Base-by-base conservation (phyloP, 164 flowering plant genomes). In the Dillenia suffruticosa region DNA sequence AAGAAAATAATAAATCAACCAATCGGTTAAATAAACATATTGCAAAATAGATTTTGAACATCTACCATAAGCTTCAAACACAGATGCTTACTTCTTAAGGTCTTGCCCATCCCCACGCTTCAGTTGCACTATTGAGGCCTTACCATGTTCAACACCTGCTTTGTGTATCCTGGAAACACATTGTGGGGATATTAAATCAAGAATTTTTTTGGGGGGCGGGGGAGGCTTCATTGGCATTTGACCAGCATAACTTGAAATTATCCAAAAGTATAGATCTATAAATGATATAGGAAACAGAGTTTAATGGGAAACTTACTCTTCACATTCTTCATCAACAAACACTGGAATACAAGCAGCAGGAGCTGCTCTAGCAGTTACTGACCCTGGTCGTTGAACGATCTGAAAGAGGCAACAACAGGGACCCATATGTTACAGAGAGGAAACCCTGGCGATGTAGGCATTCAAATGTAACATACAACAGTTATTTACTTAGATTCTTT, bases 321-420 rank as follows among this genome's bases (percentile, higher is more conserved):
- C 62, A 75, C 80, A 88, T 69, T 87, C 97, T 19, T 88, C 97
- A 59, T 90, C 98, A 63, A 93, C 85, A 67, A 90, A 93, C 68
- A 93, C 93, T 68, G 87, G 83, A 70, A 93, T 81, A 60, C 66
- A 17, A 47, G 82, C 54, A 59, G 76, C 64, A 46, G 84, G 17
- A 64, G 78, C 44, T 57, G 80, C 61, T 61, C 72, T 71, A 60
- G 59, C 81, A 65, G 68, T 61, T 72, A 83, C 22, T 13, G 22
- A 19, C 19, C 62, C 81, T 45, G 77, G 76, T 61, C 74, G 82
- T 57, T 75, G 84, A 10, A 89, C 89, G 65, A 90, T 74, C 96
- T 93, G 80, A 45, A 62, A 56, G 19, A 67, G 40, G 40, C 40
- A 5, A 32, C 40, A 32, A 32, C 58, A 19, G 6, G 43, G 17